These are phyloP conservation scores for Ustulina deusta DNA, from an alignment of 2,329 filamentous ascomycete genomes.

Conservation along the genomic window DNA sequence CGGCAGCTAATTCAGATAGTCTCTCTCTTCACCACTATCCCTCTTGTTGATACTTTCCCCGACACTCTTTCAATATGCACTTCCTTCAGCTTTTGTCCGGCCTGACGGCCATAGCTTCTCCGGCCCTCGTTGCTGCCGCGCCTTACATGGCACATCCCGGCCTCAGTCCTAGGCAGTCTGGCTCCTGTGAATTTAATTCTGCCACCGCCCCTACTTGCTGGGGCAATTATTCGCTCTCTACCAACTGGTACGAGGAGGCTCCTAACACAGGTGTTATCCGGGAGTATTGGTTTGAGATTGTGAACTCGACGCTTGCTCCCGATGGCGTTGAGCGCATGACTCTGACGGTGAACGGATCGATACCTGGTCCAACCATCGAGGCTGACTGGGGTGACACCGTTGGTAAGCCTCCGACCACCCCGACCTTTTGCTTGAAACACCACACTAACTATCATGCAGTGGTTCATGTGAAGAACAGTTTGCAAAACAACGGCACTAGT, in stretches of 20 bases:
- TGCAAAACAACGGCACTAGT: constrained; percentile 66
- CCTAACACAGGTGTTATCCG: constrained; percentile 63
- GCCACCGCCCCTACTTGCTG: constrained; percentile 54
- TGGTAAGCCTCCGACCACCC: constrained; percentile 24
- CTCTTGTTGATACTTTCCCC: constrained; percentile 15
- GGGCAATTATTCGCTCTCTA: constrained; percentile 63
- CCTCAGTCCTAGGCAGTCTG: constrained; percentile 35
- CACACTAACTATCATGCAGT: constrained; percentile 50
- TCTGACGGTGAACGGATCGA: constrained; percentile 66
- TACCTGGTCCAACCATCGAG: constrained; percentile 69
- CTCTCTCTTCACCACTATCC: constrained; percentile 27
- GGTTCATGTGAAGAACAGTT: constrained; percentile 67
- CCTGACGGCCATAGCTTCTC: constrained; percentile 39
- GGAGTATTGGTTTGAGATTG: constrained; percentile 62
- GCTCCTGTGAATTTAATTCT: constrained; percentile 44
- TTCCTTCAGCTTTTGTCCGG: constrained; percentile 34
- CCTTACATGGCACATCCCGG: constrained; percentile 29
- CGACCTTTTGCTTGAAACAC: neutral
- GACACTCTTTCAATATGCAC: constrained; percentile 42
- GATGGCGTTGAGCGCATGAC: constrained; percentile 59
- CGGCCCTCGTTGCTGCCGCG: constrained; percentile 41
- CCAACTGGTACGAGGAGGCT: constrained; percentile 57
- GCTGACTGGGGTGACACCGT: constrained; percentile 61
- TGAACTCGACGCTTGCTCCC: constrained; percentile 56
- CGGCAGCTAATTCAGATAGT: constrained; percentile 30